A percentile compares a stretch with the other conserved stretches of the same genome.
Conservation (phyloP, 2,329 filamentous ascomycete species). For the Aspergillus fumigatus region DNA sequence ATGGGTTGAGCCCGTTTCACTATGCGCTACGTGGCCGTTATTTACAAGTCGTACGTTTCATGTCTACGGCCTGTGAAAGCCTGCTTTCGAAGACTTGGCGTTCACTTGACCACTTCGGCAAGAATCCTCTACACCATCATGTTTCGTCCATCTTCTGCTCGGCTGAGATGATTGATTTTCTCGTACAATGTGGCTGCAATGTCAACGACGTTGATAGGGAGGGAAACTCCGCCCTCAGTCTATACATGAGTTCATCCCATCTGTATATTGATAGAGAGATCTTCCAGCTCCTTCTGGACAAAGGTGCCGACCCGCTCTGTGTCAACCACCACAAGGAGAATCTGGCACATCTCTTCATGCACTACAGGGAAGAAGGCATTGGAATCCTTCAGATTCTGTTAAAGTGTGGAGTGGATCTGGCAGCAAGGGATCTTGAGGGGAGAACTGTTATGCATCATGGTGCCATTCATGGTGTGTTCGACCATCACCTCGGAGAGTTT, state of each 20-base stretch:
- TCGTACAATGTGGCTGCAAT: conserved; percentile 10
- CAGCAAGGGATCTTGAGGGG: conserved; percentile 8
- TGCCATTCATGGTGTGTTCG: conserved; percentile 15
- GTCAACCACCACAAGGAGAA: conserved; percentile 6
- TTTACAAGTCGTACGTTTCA: conserved; percentile 5
- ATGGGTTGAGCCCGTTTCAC: conserved; percentile 9
- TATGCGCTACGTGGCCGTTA: not conserved
- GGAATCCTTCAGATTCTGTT: conserved; percentile 9
- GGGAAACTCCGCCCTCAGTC: conserved; percentile 9
- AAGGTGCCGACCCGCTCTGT: conserved; percentile 7
- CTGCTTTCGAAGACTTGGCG: conserved; percentile 8
- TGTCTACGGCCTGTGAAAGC: conserved; percentile 2
- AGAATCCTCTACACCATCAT: conserved; percentile 12
- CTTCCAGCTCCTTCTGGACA: conserved; percentile 5
- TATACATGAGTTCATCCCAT: conserved; percentile 12
- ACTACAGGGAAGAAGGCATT: conserved; percentile 5
- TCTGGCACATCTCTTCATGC: conserved; percentile 13
- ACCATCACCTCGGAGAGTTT: conserved; percentile 8
- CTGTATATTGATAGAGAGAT: conserved; percentile 4
- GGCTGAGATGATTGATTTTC: conserved; percentile 4
- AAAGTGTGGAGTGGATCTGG: conserved; percentile 7
- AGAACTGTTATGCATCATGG: conserved; percentile 13
- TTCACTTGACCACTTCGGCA: conserved; percentile 7
- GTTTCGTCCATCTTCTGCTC: conserved; percentile 7
- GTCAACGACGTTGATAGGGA: conserved; percentile 7